Base-by-base conservation (phyloP, 176 grass and related monocot genomes). In the Eleusine indica region DNA sequence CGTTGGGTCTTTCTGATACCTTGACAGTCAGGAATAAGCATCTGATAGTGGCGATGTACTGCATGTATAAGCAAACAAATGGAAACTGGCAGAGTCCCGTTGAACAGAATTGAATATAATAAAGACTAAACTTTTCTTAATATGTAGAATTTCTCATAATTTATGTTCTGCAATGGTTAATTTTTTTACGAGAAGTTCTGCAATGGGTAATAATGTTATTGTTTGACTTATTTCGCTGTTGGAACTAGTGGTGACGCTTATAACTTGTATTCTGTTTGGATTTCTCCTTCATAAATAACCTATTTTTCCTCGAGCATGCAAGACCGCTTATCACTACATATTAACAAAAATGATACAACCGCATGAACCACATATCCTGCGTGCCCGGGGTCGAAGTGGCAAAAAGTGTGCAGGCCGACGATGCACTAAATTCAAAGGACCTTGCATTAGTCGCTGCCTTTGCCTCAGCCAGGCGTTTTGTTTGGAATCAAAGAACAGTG, bases 21-120 rank as follows among this genome's bases (percentile, higher is more conserved):
- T 73, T 57, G 54, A 82, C 78, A 60, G 67, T 71, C 72, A 57
- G 75, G 68, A 88, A 67, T 79, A 62, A 68, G 72, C 5, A 73
- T 48, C 19, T 77, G 2, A 58, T 68, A 62, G 68, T 42, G 51
- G 29, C 42, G 68, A 78, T 74, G 58, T 68, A 28, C 73, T 38
- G 58, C 4, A 67, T 49, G 1, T 79, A 16, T 68, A 78, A 82
- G 73, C 46, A 72, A 86, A 72, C 25, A 78, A 56, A 78, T 78
- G 11, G 10, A 48, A 57, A 41, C 21, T 38, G 48, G 49, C 17
- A 66, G 13, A 47, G 28, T 32, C 71, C 48, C 66, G 13, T 53
- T 35, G 12, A 61, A 38, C 44, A 44, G 65, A 76, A 49, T 14
- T 18, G 41, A 6, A 43, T 40, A 35, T 46, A 15, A 13, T 35